Evolutionary conservation across 495 filamentous ascomycete genomes (phyloP).

Genomic region (Penicillium atrosanguineum): DNA sequence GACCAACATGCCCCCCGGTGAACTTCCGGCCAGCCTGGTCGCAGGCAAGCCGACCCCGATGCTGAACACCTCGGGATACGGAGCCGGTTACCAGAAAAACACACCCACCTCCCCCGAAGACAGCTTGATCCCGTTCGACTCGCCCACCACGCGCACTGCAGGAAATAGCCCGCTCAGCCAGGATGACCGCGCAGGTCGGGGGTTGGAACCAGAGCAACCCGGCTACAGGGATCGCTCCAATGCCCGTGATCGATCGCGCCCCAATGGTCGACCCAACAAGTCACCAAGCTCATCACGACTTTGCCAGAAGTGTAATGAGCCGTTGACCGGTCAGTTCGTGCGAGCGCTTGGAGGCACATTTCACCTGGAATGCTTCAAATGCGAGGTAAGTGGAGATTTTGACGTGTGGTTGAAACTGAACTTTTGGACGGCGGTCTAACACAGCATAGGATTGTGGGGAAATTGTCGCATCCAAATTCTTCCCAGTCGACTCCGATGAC

Average conservation of each 20-base stretch:
- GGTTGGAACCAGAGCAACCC: conserved; percentile 36
- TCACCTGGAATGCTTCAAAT: conserved; percentile 97
- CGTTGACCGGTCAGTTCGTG: conserved; percentile 92
- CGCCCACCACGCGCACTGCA: conserved; percentile 35
- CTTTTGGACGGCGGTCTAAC: conserved; percentile 1
- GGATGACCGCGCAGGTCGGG: conserved; percentile 34
- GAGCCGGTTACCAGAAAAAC: conserved; percentile 35
- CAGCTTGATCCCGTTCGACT: conserved; percentile 43
- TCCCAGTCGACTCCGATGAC: conserved; percentile 88
- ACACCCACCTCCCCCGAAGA: conserved; percentile 48
- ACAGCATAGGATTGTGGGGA: conserved; percentile 82
- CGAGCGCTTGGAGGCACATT: conserved; percentile 88
- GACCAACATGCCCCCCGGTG: conserved; percentile 46
- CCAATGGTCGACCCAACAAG: conserved; percentile 43
- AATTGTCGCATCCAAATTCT: conserved; percentile 98
- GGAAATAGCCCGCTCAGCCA: conserved; percentile 30
- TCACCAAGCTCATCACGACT: conserved; percentile 49
- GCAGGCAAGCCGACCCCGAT: conserved; percentile 45
- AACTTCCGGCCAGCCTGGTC: conserved; percentile 48
- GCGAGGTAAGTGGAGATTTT: conserved; percentile 65
- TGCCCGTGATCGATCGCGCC: conserved; percentile 43
- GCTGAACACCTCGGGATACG: conserved; percentile 42
- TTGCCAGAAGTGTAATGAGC: conserved; percentile 85
- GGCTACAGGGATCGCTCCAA: conserved; percentile 37
- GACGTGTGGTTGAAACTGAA: background rate